Base-by-base conservation (phyloP, 2,329 filamentous ascomycete species). In the Venturia aucupariae region DNA sequence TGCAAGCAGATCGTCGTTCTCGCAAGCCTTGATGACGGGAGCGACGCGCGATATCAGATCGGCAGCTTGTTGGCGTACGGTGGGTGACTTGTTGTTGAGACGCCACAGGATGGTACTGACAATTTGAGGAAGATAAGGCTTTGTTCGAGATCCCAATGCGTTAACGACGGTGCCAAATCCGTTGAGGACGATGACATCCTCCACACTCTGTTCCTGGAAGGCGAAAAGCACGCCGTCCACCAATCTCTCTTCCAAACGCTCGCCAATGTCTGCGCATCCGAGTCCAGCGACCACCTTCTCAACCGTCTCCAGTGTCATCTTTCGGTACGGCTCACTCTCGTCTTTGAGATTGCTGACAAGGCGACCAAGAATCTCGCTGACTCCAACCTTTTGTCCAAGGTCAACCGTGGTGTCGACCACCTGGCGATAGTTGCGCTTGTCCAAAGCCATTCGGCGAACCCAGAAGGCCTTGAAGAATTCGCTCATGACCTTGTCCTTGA, bases 401-500 rank as follows among this genome's bases (percentile, higher is more conserved):
- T 99, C 94, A 17, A 97, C 93, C 0, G 94, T 99, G 0, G 94
- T 99, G 75, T 99, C 94, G 8, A 99, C 94, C 7, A 99, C 94
- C 74, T 97, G 93, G 70, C 93, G 86, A 75, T 97, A 99, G 79
- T 97, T 99, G 68, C 94, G 88, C 80, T 96, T 96, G 76, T 99
- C 94, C 65, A 99, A 80, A 8, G 94, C 94, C 91, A 99, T 97
- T 65, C 94, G 84, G 67, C 94, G 84, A 48, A 97, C 92, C 94
- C 94, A 99, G 79, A 99, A 99, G 73, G 89, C 92, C 80, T 97
- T 97, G 81, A 99, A 99, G 74, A 99, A 99, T 67, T 97, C 94
- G 69, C 90, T 87, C 46, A 99, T 81, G 8, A 99, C 92, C 67
- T 96, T 89, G 72, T 97, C 92, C 76, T 97, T 97, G 48, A 99